Evolutionary conservation across 2,329 filamentous ascomycete genomes (phyloP), one percentile per base, ranked within the genome.

Genomic region (Pseudocercospora cruenta): DNA sequence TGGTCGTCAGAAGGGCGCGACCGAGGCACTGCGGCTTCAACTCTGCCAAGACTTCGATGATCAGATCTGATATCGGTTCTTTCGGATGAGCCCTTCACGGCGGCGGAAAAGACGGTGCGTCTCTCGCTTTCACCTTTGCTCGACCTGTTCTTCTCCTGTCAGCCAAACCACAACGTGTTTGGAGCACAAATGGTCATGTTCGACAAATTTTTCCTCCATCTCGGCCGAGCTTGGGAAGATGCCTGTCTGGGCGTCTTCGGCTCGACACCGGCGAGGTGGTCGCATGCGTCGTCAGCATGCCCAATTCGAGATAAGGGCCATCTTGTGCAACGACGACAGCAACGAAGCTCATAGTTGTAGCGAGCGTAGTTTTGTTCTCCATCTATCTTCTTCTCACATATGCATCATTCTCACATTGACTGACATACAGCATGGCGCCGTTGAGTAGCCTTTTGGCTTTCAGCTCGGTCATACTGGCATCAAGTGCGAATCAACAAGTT

Each of bases 211-310:
- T 43, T n/a, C 5, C 16, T 39, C 36, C 36, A 39, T 39, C 36
- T 39, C 36, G 39, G 39, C 39, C 39, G 39, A 43, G 39, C 39
- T 43, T 51, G 51, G 10, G 12, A 9, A 4, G 16, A 14, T 19
- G 16, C 51, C 2, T 55, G 22, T 55, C 5, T 55, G 51, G 26
- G 26, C 26, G 51, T 55, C 16, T 14, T 59, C 57, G 57, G 19
- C 57, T 43, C 12, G 33, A 26, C 19, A n/a, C 22, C 57, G 57
- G 57, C 57, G 14, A n/a, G 57, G 36, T 59, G 57, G 57, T 45
- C 57, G 57, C 33, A 47, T 58, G 55, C 55, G 55, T 43, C 55
- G 55, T 58, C 51, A 55, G 51, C 51, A 43, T 33, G 3, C 31
- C 26, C 16, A 33, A 12, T 22, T 24, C 47, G 22, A n/a, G 22